Conservation (phyloP, 1,284 basidiomycete species). For the Tilletia walkeri region DNA sequence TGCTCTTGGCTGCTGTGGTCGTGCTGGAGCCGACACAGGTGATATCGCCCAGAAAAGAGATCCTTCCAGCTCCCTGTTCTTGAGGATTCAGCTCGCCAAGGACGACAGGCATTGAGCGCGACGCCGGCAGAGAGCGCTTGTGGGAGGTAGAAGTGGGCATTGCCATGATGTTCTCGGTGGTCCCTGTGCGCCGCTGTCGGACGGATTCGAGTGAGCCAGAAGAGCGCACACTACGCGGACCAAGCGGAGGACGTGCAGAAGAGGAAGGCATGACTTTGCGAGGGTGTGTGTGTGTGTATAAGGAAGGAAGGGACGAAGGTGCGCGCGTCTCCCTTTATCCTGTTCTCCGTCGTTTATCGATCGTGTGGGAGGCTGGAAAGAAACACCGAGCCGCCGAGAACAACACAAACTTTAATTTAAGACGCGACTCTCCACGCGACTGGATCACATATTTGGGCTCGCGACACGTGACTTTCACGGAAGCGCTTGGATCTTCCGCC, state of each 20-base stretch:
- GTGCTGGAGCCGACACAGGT: not conserved
- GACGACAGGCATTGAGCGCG: conserved; percentile 1
- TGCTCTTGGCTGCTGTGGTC: not conserved
- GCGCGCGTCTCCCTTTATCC: not conserved
- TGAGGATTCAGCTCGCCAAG: not conserved
- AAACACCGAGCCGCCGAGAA: too few relatives aligned
- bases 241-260: not conserved
- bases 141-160: not conserved
- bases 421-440: too few relatives aligned
- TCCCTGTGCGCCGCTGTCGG: not conserved
- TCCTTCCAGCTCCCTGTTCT: too few relatives aligned
- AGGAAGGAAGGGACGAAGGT: not conserved
- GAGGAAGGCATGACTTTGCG: not conserved
- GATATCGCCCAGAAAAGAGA: too few relatives aligned
- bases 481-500: too few relatives aligned
- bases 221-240: not conserved
- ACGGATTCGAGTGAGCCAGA: not conserved
- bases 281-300: conserved; percentile 12
- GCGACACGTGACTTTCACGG: too few relatives aligned
- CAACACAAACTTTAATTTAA: too few relatives aligned
- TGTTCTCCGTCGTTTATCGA: too few relatives aligned
- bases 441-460: too few relatives aligned
- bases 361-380: too few relatives aligned
- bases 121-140: not conserved
- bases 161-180: not conserved